A percentile compares a stretch with the other conserved stretches of the same genome.
These are phyloP conservation scores for Debaryomycetaceae sp. DNA, from an alignment of 1,139 yeast species.

Conservation along the genomic window DNA sequence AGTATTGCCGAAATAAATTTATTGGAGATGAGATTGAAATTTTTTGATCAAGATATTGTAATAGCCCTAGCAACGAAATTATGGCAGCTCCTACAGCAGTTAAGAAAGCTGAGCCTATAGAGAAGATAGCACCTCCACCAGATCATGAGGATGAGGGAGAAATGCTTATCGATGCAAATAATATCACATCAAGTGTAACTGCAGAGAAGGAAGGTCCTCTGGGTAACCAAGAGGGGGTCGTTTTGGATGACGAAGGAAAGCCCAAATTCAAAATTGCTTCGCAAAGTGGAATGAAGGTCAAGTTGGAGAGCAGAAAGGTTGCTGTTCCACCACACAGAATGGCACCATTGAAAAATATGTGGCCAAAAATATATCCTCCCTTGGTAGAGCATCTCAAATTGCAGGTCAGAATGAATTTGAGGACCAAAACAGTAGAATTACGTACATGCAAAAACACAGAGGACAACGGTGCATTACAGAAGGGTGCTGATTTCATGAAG, in stretches of 20 bases:
- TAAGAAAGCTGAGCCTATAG: conserved; percentile 18
- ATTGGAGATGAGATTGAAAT: conserved; percentile 1
- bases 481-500: conserved; percentile 93
- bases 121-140: conserved; percentile 3
- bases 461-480: conserved; percentile 92
- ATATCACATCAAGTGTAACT: conserved; percentile 29
- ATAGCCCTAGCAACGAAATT: conserved; percentile 3
- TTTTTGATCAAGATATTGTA: conserved; percentile 1
- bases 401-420: conserved; percentile 93
- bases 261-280: conserved; percentile 83
- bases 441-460: conserved; percentile 77
- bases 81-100: conserved; percentile 81
- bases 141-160: conserved; percentile 49
- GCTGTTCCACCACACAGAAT: conserved; percentile 96
- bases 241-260: conserved; percentile 82
- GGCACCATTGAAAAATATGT: conserved; percentile 82
- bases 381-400: conserved; percentile 89
- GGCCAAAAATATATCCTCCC: conserved; percentile 96
- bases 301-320: conserved; percentile 81
- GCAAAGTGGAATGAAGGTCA: conserved; percentile 63
- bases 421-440: conserved; percentile 79
- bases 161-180: conserved; percentile 63
- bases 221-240: conserved; percentile 48
- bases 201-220: conserved; percentile 3
- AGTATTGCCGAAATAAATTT: not conserved